Base-by-base conservation (phyloP, 352 stramenopile genomes). In the Phytopythium helicoides region DNA sequence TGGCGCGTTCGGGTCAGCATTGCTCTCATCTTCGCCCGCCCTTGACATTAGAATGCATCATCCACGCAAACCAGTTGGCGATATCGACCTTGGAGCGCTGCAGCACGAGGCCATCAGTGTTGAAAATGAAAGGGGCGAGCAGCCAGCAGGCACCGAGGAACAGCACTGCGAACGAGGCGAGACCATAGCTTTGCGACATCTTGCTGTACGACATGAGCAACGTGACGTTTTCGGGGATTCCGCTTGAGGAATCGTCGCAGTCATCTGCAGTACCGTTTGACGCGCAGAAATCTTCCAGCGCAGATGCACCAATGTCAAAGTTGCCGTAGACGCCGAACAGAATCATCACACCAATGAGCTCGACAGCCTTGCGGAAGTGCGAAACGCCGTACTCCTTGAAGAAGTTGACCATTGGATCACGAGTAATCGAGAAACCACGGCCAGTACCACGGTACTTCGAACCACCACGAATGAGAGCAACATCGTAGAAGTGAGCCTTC, bases 331-430 rank as follows among this genome's bases (percentile, higher is more conserved):
- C 61, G 1, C 82, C 79, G 54, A 87, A 93, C 19, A 95, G 59
- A 42, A 93, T 83, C 76, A 92, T 94, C 31, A 95, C 49, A 3
- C 81, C 82, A 34, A 95, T 91, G 31, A 95, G 60, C 54, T 95
- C 86, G 3, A 95, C 78, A 11, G 82, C 86, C 54, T 94, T 95
- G n/a, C 86, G 76, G 54, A 92, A 95, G 68, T 95, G 86, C 5
- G 83, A 94, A 35, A 90, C 82, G 33, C 68, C 76, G 45, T 95
- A 95, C 54, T 93, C 86, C 49, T 95, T 92, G 47, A 94, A 94
- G 44, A 95, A 93, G 40, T 89, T 89, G 10, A 93, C 83, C 76
- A 95, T 92, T 0, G 86, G 77, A 22, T 92, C 83, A 33, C 86
- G 76, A 19, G 84, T 92, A 39, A 95, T 95, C 6, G 81, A 81